These are phyloP conservation scores for Boletellus deceptivus DNA, from an alignment of 1,284 basidiomycete species.

Conservation along the genomic window DNA sequence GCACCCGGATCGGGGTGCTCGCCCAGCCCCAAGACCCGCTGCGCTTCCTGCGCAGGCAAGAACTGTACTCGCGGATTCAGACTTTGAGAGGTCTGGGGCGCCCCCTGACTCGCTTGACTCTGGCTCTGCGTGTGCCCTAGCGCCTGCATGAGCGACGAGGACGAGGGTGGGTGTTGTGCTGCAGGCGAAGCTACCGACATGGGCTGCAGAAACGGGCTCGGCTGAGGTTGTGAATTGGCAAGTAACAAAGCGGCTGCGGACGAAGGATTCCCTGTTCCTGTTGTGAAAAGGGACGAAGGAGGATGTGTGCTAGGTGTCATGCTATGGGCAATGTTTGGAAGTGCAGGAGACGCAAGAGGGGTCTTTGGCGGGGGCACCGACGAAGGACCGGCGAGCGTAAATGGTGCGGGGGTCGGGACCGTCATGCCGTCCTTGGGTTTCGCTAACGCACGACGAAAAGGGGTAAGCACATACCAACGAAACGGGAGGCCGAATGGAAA, in stretches of 20 bases:
- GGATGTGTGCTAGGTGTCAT: slow-evolving; percentile 36
- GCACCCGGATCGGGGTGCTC: slow-evolving; percentile 42
- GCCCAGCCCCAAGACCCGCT: slow-evolving; percentile 51
- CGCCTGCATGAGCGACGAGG: slow-evolving; percentile 28
- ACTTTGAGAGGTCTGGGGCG: slow-evolving; percentile 9
- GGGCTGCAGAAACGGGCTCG: slow-evolving; percentile 31
- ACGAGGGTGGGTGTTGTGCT: slow-evolving; percentile 14
- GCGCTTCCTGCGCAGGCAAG: slow-evolving; percentile 56
- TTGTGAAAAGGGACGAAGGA: slow-evolving; percentile 27
- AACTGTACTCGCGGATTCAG: slow-evolving; percentile 38
- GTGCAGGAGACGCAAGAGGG: slow-evolving; percentile 12
- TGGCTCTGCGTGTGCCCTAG: slow-evolving; percentile 19
- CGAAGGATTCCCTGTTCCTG: slow-evolving; percentile 12
- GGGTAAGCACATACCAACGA: slow-evolving; percentile 5
- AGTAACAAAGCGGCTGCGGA: slow-evolving; percentile 18
- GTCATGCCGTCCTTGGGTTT: slow-evolving; percentile 23
- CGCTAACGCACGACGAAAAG: slow-evolving; percentile 9
- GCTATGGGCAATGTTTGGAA: slow-evolving; percentile 20
- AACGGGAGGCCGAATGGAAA: not conserved
- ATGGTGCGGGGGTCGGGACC: slow-evolving; percentile 12
- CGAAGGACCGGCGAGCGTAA: slow-evolving; percentile 13
- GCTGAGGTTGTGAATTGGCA: slow-evolving; percentile 25
- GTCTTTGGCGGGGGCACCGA: slow-evolving; percentile 25
- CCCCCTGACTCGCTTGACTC: slow-evolving; percentile 11
- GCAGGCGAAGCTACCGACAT: slow-evolving; percentile 16